Base-by-base conservation (phyloP, 768 basidiomycete genomes). In the Mycena amicta region DNA sequence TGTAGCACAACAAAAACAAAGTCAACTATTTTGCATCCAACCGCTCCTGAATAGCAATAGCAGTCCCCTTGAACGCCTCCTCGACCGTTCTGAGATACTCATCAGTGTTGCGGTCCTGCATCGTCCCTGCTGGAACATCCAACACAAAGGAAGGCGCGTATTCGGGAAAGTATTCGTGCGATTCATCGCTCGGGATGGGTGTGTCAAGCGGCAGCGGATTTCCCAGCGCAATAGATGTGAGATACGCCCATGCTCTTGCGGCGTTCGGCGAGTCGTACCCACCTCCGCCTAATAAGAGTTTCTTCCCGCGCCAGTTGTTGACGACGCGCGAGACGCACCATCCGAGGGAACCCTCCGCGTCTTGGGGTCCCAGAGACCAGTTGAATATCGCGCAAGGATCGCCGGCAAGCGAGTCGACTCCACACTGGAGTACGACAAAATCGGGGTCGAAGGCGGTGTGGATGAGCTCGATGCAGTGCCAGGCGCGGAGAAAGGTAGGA, bases 201-300 rank as follows among this genome's bases (percentile, higher is more conserved):
- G 78, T 76, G 11, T 92, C 88, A 4, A 84, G 65, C 4, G 80
- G 66, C 2, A 92, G 74, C 0, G 85, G 80, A 11, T 73, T 71
- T 75, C 89, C 60, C 64, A 93, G 91, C 27, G 84, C 83, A 3
- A 91, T 73, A 0, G 89, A 88, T 1, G 94, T 96, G 18, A 95
- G 73, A 66, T 86, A 86, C 1, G 92, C 78, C 93, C 93, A 97
- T 0, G 92, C 91, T 13, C 94, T 82, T 0, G 95, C 94, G 1
- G 87, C 87, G 64, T 95, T 95, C 1, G 91, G 75, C 3, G 85
- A 83, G 64, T 90, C 79, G 69, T 98, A 97, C 0, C 95, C 95
- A 18, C 94, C 92, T 55, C 92, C 92, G 6, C 92, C 90, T 3
- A 94, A 80, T n/a, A 93, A 70, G 41, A 92, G 66, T 53, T 84